Evolutionary conservation across 225 moss, liverwort and hornwort genomes (phyloP), one percentile per base, ranked within the genome.

Genomic region (Rhytidiadelphus loreus): DNA sequence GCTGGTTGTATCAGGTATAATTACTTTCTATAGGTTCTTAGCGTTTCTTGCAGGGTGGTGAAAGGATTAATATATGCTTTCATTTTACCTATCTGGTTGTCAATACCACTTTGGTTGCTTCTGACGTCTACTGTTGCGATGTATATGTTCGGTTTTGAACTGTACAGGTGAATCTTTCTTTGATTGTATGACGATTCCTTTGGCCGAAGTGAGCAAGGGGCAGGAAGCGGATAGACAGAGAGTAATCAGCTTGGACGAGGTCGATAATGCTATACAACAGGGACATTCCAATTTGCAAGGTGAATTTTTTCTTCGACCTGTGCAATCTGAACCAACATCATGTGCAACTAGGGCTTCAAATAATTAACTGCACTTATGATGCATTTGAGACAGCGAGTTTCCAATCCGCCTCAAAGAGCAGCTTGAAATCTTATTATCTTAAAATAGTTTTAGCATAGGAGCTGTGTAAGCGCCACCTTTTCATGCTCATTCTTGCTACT

Each of bases 161-260:
- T 87, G 75, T 82, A 82, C 90, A 93, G 94, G 85, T 75, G 85
- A 83, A 24, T 81, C 80, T 88, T 60, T 46, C 64, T 68, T 61
- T 87, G 88, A 81, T 50, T 86, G 48, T 80, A 37, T 80, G 80
- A 84, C 73, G 50, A 78, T 71, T 87, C 68, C 78, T 76, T 66
- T 83, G 74, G 71, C 78, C 74, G 91, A 85, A 88, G 77, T 88
- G 87, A 72, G 71, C 86, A 52, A 91, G 80, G 90, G 53, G 61
- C 90, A 82, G 83, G 86, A 79, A 65, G 63, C 48, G n/a, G 86
- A 83, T 72, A 73, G 85, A n/a, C 85, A 87, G 60, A 66, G 46
- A 79, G 59, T 83, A 73, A 86, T 73, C 61, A 87, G 90, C 57
- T 52, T 91, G 70, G 88, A 77, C 52, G 83, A 88, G 59, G 29